Conservation (phyloP, 2,329 filamentous ascomycete species). For the Sclerotinia nivalis region DNA sequence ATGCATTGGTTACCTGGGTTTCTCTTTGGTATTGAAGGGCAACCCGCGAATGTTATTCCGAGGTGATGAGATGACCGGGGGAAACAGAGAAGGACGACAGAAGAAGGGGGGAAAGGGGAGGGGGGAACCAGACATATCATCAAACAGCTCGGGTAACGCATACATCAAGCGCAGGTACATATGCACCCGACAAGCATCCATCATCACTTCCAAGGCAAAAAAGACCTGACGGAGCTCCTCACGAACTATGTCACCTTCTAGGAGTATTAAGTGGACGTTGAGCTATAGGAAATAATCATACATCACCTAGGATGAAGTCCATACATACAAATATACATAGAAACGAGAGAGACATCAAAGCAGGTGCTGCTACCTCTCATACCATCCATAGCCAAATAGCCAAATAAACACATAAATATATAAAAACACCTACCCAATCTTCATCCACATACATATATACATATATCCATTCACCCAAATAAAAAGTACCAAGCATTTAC, state of each 20-base stretch:
- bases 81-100: neutral
- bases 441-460: too few species aligned
- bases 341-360: conserved; percentile 11
- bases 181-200: neutral
- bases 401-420: neutral
- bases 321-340: neutral
- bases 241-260: too few species aligned
- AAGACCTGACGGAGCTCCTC: neutral
- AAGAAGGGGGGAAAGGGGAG: neutral
- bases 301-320: neutral
- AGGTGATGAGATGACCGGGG: too few species aligned
- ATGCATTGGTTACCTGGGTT: too few species aligned
- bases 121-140: neutral
- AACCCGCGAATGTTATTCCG: too few species aligned
- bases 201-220: neutral
- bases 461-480: neutral
- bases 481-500: neutral
- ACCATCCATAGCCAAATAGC: neutral
- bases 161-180: neutral
- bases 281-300: neutral
- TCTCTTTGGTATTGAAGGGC: too few species aligned
- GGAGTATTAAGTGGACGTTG: too few species aligned
- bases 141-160: neutral
- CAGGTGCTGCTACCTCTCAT: conserved; percentile 21
- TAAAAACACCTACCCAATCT: too few species aligned